phyloP scores from a whole-genome alignment of 345 rosid genomes.

The Leavenworthia alabamica region DNA sequence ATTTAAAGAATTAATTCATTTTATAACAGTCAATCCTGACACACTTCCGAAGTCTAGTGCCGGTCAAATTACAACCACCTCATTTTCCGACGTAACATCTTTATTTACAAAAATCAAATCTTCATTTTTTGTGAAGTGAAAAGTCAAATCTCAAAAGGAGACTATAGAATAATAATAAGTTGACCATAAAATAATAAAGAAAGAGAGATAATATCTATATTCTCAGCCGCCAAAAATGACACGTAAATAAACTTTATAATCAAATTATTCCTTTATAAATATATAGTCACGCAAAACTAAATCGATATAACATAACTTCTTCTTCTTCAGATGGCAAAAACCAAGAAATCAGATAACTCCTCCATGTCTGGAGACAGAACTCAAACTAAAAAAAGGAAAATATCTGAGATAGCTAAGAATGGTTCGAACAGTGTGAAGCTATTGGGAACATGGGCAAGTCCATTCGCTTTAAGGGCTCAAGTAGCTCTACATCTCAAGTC shows the following conservation, averaged over 20 bases:
- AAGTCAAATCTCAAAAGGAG: neutral
- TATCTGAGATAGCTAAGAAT: constrained; percentile 7
- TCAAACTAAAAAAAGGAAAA: neutral
- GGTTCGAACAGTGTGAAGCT: constrained; percentile 23
- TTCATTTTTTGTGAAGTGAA: neutral
- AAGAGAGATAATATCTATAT: neutral
- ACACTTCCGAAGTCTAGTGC: constrained; percentile 6
- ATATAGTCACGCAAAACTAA: constrained; percentile 4
- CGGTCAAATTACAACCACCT: constrained; percentile 18
- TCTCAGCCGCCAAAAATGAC: neutral
- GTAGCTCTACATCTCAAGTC: constrained; percentile 30
- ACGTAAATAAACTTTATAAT: neutral
- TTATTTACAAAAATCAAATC: neutral
- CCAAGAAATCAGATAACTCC: neutral
- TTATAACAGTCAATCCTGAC: constrained; percentile 20
- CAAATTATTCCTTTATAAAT: constrained; percentile 6
- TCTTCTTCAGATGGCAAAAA: neutral
- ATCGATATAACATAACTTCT: neutral
- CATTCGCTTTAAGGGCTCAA: constrained; percentile 27
- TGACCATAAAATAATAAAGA: neutral
- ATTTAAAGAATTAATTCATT: neutral
- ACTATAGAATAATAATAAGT: neutral
- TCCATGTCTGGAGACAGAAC: neutral
- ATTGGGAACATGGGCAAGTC: constrained; percentile 27
- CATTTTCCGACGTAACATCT: neutral